These are phyloP conservation scores for Suillus paluster DNA, from an alignment of 768 basidiomycete species.

Conservation along the genomic window DNA sequence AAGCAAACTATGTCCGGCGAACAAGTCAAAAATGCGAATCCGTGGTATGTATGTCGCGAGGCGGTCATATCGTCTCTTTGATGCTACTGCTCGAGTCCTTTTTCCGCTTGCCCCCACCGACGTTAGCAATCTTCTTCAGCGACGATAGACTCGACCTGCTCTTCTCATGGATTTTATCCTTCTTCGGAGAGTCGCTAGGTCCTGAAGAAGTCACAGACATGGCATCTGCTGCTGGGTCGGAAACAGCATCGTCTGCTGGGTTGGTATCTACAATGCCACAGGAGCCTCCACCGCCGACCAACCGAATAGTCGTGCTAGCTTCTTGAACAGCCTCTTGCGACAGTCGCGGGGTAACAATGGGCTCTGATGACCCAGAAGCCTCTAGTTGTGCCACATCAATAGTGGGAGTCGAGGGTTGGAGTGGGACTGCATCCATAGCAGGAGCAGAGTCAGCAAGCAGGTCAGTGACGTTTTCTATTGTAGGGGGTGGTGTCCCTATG, in stretches of 20 bases:
- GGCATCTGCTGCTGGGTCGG: slow-evolving; percentile 41
- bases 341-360: slow-evolving; percentile 10
- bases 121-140: slow-evolving; percentile 52
- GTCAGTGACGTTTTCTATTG: slow-evolving; percentile 45
- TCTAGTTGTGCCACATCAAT: slow-evolving; percentile 14
- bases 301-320: slow-evolving; percentile 53
- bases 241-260: slow-evolving; percentile 36
- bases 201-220: slow-evolving; percentile 41
- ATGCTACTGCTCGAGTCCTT: slow-evolving; percentile 56
- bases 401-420: slow-evolving; percentile 35
- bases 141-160: slow-evolving; percentile 58
- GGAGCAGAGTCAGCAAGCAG: slow-evolving; percentile 52
- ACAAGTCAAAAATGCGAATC: slow-evolving; percentile 20
- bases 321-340: slow-evolving; percentile 23
- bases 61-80: slow-evolving; percentile 42
- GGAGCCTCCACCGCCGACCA: slow-evolving; percentile 61
- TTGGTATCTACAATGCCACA: slow-evolving; percentile 30
- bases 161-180: slow-evolving; percentile 52
- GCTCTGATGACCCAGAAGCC: slow-evolving; percentile 14
- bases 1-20: slow-evolving; percentile 26
- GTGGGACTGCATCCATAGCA: slow-evolving; percentile 32
- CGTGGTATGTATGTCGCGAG: slow-evolving; percentile 10
- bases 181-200: slow-evolving; percentile 32
- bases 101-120: slow-evolving; percentile 50
- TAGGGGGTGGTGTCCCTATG: slow-evolving; percentile 14